phyloP scores from a whole-genome alignment of 495 filamentous ascomycete genomes.

The Podospora pseudoanserina region DNA sequence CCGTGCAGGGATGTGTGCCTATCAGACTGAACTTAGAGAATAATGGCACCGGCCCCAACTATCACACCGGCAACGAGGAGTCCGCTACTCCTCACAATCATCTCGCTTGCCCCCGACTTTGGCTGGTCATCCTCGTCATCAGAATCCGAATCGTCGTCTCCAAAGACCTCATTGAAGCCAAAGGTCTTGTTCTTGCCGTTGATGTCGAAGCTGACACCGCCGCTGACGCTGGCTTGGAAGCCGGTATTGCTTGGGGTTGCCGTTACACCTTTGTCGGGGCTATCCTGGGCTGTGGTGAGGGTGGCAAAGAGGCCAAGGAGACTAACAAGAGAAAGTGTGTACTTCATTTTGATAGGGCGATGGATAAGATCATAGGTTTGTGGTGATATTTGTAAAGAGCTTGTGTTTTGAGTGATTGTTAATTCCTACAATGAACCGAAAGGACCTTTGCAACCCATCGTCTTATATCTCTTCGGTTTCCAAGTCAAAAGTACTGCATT shows the following conservation, averaged over 20 bases:
- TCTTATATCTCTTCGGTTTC: neutral
- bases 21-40: neutral
- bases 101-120: neutral
- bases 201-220: neutral
- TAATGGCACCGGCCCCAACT: neutral
- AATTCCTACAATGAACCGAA: neutral
- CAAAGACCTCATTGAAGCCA: neutral
- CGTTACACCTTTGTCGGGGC: neutral
- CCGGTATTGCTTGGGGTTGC: neutral
- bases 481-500: neutral
- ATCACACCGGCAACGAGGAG: neutral
- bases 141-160: neutral
- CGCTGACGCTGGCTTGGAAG: neutral
- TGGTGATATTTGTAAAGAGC: neutral
- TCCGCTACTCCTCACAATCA: neutral
- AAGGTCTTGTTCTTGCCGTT: neutral
- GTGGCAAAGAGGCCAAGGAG: neutral
- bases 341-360: neutral
- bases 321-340: neutral
- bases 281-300: neutral
- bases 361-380: neutral
- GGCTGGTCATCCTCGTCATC: neutral
- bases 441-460: neutral
- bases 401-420: neutral
- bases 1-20: too few species aligned